A percentile compares a stretch with the other conserved stretches of the same genome.
Evolutionary conservation across 1,284 basidiomycete species (phyloP).

Genomic region (Fomitiporia mediterranea): DNA sequence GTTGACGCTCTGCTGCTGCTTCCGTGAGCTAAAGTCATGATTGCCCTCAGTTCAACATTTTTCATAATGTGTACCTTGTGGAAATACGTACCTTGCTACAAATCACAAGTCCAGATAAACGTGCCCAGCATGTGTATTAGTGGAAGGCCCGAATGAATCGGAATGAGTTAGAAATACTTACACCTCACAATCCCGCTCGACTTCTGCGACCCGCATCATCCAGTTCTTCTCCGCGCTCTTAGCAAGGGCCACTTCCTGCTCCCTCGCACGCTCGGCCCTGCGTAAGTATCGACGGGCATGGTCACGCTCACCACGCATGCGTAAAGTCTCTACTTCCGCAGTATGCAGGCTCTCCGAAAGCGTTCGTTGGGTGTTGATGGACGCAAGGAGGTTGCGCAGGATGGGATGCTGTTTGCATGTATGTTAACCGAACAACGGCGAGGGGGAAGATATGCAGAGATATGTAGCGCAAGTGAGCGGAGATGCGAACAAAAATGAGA

Average conservation of each 20-base stretch:
- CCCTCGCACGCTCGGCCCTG: conserved; percentile 2
- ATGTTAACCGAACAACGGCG: neutral
- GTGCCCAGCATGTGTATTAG: no score
- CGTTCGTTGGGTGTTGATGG: neutral
- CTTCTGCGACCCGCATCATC: conserved; percentile 5
- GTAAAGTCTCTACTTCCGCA: neutral
- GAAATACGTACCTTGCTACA: conserved; percentile 11
- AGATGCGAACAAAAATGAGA: neutral
- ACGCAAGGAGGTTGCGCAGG: neutral
- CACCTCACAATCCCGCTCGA: conserved; percentile 13
- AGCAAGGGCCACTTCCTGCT: conserved; percentile 8
- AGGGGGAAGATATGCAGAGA: neutral
- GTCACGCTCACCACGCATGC: conserved; percentile 13
- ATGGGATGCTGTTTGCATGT: conserved; percentile 1
- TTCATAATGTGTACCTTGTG: neutral
- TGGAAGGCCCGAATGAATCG: neutral
- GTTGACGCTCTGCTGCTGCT: neutral
- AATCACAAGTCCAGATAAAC: neutral
- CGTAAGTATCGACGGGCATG: neutral
- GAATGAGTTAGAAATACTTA: neutral
- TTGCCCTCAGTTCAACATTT: neutral
- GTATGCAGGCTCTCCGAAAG: neutral
- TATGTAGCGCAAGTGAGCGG: neutral
- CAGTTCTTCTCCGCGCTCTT: conserved; percentile 6
- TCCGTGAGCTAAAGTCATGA: conserved; percentile 5